These are phyloP conservation scores for Alternaria solani DNA, from an alignment of 2,329 filamentous ascomycete genomes.

Conservation along the genomic window DNA sequence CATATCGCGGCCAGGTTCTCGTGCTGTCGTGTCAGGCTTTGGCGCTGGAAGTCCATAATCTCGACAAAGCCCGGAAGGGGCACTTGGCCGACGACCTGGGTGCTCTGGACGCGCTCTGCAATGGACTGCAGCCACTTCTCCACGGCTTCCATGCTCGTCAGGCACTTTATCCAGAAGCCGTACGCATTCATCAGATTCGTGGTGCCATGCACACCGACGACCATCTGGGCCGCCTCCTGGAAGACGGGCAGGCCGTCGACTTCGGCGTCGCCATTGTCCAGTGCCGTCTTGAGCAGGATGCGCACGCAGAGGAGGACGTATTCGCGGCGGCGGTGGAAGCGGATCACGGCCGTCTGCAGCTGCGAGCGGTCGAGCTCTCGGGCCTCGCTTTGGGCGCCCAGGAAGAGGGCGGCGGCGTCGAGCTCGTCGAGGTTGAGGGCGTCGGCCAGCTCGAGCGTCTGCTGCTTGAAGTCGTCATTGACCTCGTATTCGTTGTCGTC, in stretches of 20 bases:
- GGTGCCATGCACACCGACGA: conserved; percentile 65
- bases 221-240: conserved; percentile 38
- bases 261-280: conserved; percentile 51
- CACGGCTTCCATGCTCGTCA: conserved; percentile 78
- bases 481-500: conserved; percentile 77
- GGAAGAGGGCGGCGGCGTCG: conserved; percentile 77
- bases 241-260: conserved; percentile 34
- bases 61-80: conserved; percentile 73
- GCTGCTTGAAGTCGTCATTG: conserved; percentile 88
- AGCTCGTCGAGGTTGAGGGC: conserved; percentile 90
- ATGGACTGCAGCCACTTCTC: conserved; percentile 79
- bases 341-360: conserved; percentile 81
- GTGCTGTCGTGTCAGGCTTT: conserved; percentile 86
- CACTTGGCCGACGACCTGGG: conserved; percentile 74
- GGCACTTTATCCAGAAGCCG: conserved; percentile 76
- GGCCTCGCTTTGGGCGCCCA: conserved; percentile 75
- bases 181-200: conserved; percentile 63
- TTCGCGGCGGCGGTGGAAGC: conserved; percentile 85
- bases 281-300: conserved; percentile 75
- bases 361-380: conserved; percentile 74
- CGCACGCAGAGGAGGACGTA: conserved; percentile 85
- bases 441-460: conserved; percentile 81
- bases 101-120: conserved; percentile 77
- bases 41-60: conserved; percentile 79
- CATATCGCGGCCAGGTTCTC: conserved; percentile 85